These are phyloP conservation scores for Camelina hispida DNA, from an alignment of 345 rosid genomes.

Conservation along the genomic window DNA sequence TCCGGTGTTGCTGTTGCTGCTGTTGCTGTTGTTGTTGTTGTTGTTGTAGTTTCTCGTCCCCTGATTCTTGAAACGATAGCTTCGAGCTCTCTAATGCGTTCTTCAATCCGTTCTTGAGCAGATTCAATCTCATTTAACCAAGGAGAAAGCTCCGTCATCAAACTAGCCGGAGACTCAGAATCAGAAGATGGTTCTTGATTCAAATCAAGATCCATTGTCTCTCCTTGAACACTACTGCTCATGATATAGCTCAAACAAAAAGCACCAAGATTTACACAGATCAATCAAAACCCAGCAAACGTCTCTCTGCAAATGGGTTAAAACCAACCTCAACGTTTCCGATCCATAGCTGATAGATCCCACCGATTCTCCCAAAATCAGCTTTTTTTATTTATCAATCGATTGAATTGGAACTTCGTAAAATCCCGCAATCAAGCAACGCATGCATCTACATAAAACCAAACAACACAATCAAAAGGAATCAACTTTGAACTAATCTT, in stretches of 20 bases:
- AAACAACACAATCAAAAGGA: slow-evolving; percentile 5
- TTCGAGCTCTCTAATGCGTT: slow-evolving; percentile 63
- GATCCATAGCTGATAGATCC: slow-evolving; percentile 27
- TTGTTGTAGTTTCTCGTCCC: slow-evolving; percentile 17
- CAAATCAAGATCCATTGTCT: slow-evolving; percentile 60
- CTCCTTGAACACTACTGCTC: slow-evolving; percentile 44
- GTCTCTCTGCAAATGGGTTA: not conserved
- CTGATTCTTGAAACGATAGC: slow-evolving; percentile 57
- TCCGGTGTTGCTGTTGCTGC: slow-evolving; percentile 8
- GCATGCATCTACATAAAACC: slow-evolving; percentile 41
- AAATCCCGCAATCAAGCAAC: slow-evolving; percentile 20
- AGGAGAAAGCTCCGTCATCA: slow-evolving; percentile 44
- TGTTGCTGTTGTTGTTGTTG: slow-evolving; percentile 16
- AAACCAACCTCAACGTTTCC: not conserved
- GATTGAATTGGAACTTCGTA: slow-evolving; percentile 6
- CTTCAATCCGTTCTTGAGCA: slow-evolving; percentile 58
- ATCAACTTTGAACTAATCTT: slow-evolving; percentile 11
- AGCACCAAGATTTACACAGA: slow-evolving; percentile 20
- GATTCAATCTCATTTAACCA: slow-evolving; percentile 54
- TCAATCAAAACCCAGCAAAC: slow-evolving; percentile 23
- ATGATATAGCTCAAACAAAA: slow-evolving; percentile 25
- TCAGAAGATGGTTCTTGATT: slow-evolving; percentile 52
- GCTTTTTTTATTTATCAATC: slow-evolving; percentile 14
- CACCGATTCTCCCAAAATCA: slow-evolving; percentile 6
- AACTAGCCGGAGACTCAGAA: slow-evolving; percentile 38